Evolutionary conservation across 1,284 basidiomycete species (phyloP).

Genomic region (Neolentinus lepideus): DNA sequence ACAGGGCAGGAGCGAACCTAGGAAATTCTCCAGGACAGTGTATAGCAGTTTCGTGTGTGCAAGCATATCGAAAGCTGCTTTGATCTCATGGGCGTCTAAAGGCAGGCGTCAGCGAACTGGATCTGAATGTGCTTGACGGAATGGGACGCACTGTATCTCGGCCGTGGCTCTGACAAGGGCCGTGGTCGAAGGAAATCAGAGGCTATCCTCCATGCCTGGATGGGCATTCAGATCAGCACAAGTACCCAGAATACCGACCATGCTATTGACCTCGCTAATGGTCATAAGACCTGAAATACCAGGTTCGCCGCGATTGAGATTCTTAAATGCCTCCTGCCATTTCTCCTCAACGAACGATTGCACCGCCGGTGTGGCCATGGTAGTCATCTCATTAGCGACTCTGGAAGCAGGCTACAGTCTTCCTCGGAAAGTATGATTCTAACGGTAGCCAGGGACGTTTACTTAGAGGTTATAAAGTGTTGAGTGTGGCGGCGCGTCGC

Average conservation of each 20-base stretch:
- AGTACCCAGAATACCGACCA: slow-evolving; percentile 1
- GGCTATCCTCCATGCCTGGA: slow-evolving; percentile 58
- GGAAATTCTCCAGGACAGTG: slow-evolving; percentile 57
- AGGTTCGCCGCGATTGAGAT: slow-evolving; percentile 53
- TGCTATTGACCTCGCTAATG: slow-evolving; percentile 50
- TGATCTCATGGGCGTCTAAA: slow-evolving; percentile 42
- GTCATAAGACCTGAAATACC: slow-evolving; percentile 60
- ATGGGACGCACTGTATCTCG: slow-evolving; percentile 6
- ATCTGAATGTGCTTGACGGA: neutral
- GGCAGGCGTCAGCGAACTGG: neutral
- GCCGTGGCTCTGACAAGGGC: slow-evolving; percentile 30
- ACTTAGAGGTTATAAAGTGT: too few relatives aligned
- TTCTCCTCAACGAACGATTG: slow-evolving; percentile 57
- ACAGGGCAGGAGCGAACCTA: slow-evolving; percentile 37
- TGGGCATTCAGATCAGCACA: neutral
- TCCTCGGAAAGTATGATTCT: too few relatives aligned
- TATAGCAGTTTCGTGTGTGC: slow-evolving; percentile 51
- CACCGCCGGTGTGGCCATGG: slow-evolving; percentile 48
- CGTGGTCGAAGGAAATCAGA: slow-evolving; percentile 50
- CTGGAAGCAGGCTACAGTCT: neutral
- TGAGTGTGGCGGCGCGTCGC: too few relatives aligned
- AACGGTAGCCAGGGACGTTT: too few relatives aligned
- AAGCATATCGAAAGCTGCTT: slow-evolving; percentile 46
- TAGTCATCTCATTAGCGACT: neutral
- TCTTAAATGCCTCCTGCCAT: slow-evolving; percentile 64